Conservation (phyloP, 257 asterid genomes). For the Nicotiana tomentosiformis region DNA sequence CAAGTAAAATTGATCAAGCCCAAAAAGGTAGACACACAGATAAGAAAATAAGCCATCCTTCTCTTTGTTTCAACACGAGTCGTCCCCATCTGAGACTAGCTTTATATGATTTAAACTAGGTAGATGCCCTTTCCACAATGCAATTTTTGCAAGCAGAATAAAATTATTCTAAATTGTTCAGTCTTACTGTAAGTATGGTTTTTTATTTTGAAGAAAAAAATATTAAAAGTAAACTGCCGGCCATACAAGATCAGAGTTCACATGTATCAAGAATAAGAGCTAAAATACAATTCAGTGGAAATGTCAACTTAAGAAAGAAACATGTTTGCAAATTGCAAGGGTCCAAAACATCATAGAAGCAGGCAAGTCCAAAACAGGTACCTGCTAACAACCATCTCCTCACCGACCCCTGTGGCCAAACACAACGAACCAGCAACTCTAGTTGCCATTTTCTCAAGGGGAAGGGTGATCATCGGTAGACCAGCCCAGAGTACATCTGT, state of each 20-base stretch:
- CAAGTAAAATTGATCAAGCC: not conserved
- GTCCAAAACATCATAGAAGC: not conserved
- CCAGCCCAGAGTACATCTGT: conserved; percentile 99
- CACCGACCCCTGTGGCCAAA: conserved; percentile 96
- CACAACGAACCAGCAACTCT: conserved; percentile 99
- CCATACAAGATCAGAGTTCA: not conserved
- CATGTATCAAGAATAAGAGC: not conserved
- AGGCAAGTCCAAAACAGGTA: conserved; percentile 18
- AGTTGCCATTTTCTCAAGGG: conserved; percentile 99
- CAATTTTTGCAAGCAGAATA: not conserved
- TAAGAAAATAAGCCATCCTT: not conserved
- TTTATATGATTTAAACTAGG: not conserved
- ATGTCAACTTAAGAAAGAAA: not conserved
- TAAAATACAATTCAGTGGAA: not conserved
- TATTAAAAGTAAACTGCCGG: not conserved
- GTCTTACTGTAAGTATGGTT: not conserved
- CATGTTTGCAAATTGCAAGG: not conserved
- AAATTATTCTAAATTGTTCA: not conserved
- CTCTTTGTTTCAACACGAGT: not conserved
- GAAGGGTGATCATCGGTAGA: conserved; percentile 88
- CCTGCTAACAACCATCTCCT: conserved; percentile 93
- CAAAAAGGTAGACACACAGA: not conserved
- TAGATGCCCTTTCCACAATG: not conserved
- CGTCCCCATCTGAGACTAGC: not conserved
- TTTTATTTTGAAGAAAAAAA: too few species aligned